Evolutionary conservation across 106 monocot species (phyloP), one percentile per base, ranked within the genome.

Genomic region (Dendrobium chrysotoxum): DNA sequence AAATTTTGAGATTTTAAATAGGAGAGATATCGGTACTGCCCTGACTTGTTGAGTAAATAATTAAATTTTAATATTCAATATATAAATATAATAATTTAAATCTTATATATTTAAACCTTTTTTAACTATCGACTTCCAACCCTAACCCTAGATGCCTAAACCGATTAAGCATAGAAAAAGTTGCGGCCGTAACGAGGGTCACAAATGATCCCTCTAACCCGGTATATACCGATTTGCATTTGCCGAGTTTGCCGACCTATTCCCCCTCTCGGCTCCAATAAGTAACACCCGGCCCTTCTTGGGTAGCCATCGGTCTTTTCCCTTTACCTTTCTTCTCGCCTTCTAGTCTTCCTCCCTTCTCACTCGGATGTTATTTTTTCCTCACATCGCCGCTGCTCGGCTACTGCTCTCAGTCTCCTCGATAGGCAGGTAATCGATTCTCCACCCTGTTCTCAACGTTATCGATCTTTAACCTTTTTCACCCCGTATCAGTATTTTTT

Each of bases 291-390:
- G 23, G 31, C 66, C 25, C 41, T 5, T 9, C 42, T 25, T 18
- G 41, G 35, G 53, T 16, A 20, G 30, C 39, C 73, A 31, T 39
- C 50, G 64, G 15, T 15, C 39, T 54, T 26, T 40, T 58, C 40
- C 25, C 25, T 64, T 31, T 42, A n/a, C 46, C 20, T 40, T n/a
- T 18, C 28, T 20, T 66, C 40, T 66, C 40, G 7, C 46, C 31
- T 80, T 53, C 75, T 28, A 67, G 18, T 77, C 25, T 80, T 30
- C 61, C 80, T 77, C 9, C 42, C 66, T 0, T 28, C 80, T 40
- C n/a, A 58, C 78, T 38, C 58, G 54, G 78, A 78, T 78, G 78
- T 55, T 21, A 28, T 31, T 78, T 35, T 55, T 39, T 28, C 26
- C 58, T 41, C 57, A 10, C 71, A 53, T 54, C 26, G 4, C 44